phyloP scores from a whole-genome alignment of 129 eudicot species.

The Artemisia argyi region DNA sequence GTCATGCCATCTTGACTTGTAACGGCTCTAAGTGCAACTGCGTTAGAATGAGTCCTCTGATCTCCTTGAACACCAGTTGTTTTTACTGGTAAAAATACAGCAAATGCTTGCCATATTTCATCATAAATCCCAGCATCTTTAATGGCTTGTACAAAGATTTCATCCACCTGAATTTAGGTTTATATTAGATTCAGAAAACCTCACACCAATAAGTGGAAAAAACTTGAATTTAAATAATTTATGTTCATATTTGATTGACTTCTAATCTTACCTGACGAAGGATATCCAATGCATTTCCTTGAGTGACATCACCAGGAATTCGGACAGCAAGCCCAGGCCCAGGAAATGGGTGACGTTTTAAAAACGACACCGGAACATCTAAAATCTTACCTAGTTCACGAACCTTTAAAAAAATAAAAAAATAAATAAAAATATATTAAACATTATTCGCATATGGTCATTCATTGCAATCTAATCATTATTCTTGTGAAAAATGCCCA shows the following conservation, averaged over 20 bases:
- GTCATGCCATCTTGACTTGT: slow-evolving; percentile 96
- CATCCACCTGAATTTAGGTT: slow-evolving; percentile 57
- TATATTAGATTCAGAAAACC: not conserved
- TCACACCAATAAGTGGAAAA: not conserved
- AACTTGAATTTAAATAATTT: not conserved
- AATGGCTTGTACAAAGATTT: slow-evolving; percentile 83
- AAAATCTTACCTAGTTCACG: slow-evolving; percentile 81
- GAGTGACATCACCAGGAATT: slow-evolving; percentile 85
- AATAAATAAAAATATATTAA: too few relatives aligned
- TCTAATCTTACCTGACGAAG: slow-evolving; percentile 65
- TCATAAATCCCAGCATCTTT: slow-evolving; percentile 91
- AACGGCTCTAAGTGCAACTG: slow-evolving; percentile 73
- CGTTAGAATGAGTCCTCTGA: slow-evolving; percentile 61
- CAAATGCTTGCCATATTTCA: slow-evolving; percentile 96
- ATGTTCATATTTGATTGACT: slow-evolving; percentile 26
- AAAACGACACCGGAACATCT: slow-evolving; percentile 62
- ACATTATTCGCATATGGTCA: not conserved
- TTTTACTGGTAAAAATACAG: slow-evolving; percentile 67
- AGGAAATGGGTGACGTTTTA: slow-evolving; percentile 95
- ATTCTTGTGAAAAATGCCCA: not conserved
- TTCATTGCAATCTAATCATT: not conserved
- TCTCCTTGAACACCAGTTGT: slow-evolving; percentile 99
- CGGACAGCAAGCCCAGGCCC: slow-evolving; percentile 97
- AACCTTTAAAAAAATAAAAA: slow-evolving; percentile 45
- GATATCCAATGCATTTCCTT: slow-evolving; percentile 71